Conservation (phyloP, 345 rosid species). For the Ceriops tagal region DNA sequence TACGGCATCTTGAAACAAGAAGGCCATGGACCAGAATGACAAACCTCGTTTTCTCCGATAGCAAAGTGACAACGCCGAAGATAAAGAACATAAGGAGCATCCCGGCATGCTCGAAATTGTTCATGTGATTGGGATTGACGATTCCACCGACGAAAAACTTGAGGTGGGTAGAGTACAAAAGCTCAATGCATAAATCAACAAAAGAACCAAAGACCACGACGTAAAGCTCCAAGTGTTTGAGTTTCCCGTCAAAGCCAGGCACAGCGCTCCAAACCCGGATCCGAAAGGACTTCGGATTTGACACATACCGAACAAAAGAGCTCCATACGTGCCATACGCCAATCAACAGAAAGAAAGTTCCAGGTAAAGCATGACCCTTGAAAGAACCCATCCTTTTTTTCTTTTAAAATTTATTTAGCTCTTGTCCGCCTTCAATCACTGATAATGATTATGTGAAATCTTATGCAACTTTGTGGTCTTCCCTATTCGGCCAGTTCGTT, state of each 20-base stretch:
- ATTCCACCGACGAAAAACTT: slow-evolving; percentile 68
- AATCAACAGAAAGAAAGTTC: slow-evolving; percentile 68
- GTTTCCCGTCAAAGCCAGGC: slow-evolving; percentile 71
- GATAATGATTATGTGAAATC: not conserved
- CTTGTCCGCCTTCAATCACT: not conserved
- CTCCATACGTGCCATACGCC: slow-evolving; percentile 92
- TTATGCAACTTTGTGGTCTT: not conserved
- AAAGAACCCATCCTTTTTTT: slow-evolving; percentile 76
- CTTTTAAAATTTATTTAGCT: not conserved
- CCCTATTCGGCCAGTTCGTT: slow-evolving; percentile 8
- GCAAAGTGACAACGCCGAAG: slow-evolving; percentile 59
- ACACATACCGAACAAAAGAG: slow-evolving; percentile 50
- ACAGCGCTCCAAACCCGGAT: slow-evolving; percentile 86
- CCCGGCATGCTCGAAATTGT: slow-evolving; percentile 91
- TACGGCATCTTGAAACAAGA: not conserved
- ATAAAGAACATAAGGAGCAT: slow-evolving; percentile 97
- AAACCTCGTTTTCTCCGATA: slow-evolving; percentile 81
- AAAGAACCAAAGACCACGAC: slow-evolving; percentile 69
- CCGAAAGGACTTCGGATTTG: slow-evolving; percentile 62
- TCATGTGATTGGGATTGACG: slow-evolving; percentile 83
- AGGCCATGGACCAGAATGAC: slow-evolving; percentile 10
- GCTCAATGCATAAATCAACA: slow-evolving; percentile 79
- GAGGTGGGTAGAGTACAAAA: slow-evolving; percentile 89
- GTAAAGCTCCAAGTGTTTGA: slow-evolving; percentile 80
- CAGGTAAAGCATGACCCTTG: slow-evolving; percentile 88